Evolutionary conservation across 257 asterid species (phyloP).

Genomic region (Penstemon newberryi): DNA sequence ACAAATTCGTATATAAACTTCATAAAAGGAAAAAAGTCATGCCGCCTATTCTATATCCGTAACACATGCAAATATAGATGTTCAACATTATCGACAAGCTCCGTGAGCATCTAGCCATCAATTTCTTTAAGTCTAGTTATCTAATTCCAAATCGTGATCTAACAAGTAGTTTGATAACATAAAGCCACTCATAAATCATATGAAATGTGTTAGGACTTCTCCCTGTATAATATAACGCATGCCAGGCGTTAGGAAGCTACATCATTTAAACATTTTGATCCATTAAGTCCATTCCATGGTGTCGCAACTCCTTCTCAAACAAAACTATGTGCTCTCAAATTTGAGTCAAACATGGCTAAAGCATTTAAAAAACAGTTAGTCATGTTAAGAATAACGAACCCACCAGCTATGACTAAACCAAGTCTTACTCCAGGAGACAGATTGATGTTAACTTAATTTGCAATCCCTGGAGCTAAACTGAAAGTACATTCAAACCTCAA

Average conservation of each 20-base stretch:
- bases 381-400: not conserved
- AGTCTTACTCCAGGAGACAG: not conserved
- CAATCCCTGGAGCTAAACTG: not conserved
- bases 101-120: not conserved
- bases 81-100: not conserved
- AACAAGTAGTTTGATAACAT: not conserved
- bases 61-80: not conserved
- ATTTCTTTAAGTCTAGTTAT: not conserved
- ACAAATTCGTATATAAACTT: not conserved
- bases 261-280: not conserved
- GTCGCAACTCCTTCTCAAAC: not conserved
- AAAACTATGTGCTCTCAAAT: constrained; percentile 1
- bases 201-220: not conserved
- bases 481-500: not conserved
- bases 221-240: not conserved
- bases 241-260: not conserved
- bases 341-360: not conserved
- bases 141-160: not conserved
- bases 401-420: not conserved
- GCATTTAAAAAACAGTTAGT: not conserved
- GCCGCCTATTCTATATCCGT: not conserved
- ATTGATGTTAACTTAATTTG: not conserved
- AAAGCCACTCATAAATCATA: not conserved
- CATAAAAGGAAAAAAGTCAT: not conserved
- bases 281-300: not conserved